These are phyloP conservation scores for Pseudogymnoascus sp. DNA, from an alignment of 2,329 filamentous ascomycete species.

Conservation along the genomic window DNA sequence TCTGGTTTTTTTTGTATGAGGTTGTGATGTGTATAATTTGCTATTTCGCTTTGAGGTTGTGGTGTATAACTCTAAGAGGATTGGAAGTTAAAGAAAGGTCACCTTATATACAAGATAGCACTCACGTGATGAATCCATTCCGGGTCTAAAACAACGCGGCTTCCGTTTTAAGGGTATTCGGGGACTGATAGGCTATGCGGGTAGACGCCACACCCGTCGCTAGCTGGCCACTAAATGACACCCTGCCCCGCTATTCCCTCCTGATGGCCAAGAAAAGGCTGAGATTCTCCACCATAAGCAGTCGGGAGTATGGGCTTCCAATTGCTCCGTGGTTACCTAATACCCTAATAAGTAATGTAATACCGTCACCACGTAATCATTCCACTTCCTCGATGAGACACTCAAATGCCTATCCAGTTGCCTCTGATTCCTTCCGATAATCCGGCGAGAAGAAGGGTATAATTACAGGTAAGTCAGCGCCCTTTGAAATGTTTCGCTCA, in stretches of 20 bases:
- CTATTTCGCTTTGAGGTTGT: neutral
- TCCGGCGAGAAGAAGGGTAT: neutral
- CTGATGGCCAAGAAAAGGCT: neutral
- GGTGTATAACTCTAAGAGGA: neutral
- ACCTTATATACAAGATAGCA: neutral
- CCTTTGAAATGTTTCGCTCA: neutral
- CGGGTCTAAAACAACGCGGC: neutral
- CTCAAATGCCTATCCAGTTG: neutral
- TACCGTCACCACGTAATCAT: neutral
- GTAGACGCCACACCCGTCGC: neutral
- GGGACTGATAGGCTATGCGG: neutral
- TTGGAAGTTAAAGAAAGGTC: neutral
- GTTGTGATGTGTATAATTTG: neutral
- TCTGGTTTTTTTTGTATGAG: neutral
- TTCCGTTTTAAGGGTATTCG: neutral
- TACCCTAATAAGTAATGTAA: neutral
- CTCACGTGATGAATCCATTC: neutral
- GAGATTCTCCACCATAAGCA: neutral
- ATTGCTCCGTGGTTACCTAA: neutral
- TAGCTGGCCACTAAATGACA: neutral
- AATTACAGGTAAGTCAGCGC: neutral
- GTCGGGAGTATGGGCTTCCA: neutral
- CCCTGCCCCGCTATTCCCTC: neutral
- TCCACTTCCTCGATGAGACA: neutral
- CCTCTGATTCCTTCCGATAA: neutral